Evolutionary conservation across 257 asterid species (phyloP).

Genomic region (Henckelia pumila): DNA sequence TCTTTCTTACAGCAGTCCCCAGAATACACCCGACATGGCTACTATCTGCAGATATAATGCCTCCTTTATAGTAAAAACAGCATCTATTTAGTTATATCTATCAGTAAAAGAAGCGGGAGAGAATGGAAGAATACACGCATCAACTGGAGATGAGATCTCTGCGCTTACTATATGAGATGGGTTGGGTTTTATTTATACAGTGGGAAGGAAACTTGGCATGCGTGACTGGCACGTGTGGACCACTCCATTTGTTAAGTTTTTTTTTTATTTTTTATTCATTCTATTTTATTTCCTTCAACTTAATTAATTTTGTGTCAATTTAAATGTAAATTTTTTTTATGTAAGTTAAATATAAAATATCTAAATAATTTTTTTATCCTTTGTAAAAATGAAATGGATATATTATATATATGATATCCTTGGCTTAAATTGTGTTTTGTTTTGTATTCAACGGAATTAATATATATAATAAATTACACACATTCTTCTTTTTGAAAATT

Average conservation of each 20-base stretch:
- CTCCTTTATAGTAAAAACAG: slow-evolving; percentile 12
- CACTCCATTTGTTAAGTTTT: slow-evolving; percentile 17
- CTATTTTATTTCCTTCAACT: neutral
- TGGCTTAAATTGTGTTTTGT: too few relatives aligned
- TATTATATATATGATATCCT: too few relatives aligned
- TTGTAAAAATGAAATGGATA: too few relatives aligned
- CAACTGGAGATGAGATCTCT: slow-evolving; percentile 19
- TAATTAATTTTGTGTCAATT: neutral
- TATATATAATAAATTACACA: too few relatives aligned
- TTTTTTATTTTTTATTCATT: neutral
- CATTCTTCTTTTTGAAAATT: too few relatives aligned
- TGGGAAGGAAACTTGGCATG: slow-evolving; percentile 29
- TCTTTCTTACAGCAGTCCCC: slow-evolving; percentile 35
- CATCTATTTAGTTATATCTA: slow-evolving; percentile 7
- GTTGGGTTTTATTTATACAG: slow-evolving; percentile 36
- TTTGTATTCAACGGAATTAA: too few relatives aligned
- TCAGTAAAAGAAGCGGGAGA: neutral
- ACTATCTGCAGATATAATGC: slow-evolving; percentile 25
- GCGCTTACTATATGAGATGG: neutral
- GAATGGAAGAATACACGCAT: slow-evolving; percentile 18
- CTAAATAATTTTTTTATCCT: too few relatives aligned
- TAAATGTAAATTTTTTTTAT: too few relatives aligned
- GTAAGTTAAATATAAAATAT: too few relatives aligned
- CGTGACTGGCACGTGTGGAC: slow-evolving; percentile 44
- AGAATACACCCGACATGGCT: slow-evolving; percentile 17